Percentiles rank a stretch among this genome's conserved stretches.
Evolutionary conservation across 129 eudicot species (phyloP).

Genomic region (Deinandra increscens): DNA sequence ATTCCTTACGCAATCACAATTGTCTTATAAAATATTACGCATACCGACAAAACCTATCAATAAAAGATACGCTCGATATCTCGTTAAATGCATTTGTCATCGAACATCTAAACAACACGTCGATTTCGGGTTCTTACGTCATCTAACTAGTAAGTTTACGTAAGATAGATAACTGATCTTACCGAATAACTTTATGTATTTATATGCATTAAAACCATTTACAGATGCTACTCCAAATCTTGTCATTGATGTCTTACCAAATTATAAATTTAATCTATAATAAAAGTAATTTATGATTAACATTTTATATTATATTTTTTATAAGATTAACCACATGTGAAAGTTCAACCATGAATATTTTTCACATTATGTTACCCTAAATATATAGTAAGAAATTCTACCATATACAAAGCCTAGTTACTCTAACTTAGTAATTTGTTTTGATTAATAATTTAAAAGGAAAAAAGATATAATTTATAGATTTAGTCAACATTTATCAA

Average conservation of each 20-base stretch:
- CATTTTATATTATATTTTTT: background rate
- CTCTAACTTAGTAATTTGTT: no score
- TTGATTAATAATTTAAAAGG: no score
- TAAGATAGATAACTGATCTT: background rate
- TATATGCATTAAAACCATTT: background rate
- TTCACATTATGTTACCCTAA: no score
- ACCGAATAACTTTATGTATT: background rate
- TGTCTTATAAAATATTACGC: background rate
- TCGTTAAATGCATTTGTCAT: background rate
- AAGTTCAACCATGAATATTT: no score
- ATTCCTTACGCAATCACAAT: background rate
- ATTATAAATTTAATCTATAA: background rate
- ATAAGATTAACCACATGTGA: background rate
- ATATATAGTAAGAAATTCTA: no score
- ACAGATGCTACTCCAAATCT: background rate
- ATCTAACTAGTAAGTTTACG: background rate
- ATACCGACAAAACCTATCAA: background rate
- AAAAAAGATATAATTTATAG: background rate
- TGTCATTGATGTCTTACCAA: background rate
- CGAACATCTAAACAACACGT: background rate
- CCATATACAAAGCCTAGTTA: no score
- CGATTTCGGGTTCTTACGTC: background rate
- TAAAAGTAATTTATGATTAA: background rate
- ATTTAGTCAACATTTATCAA: conserved; percentile 29
- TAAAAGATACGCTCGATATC: background rate